Conservation (phyloP, 805 yeast genomes). For the Wickerhamomyces xylosicus region DNA sequence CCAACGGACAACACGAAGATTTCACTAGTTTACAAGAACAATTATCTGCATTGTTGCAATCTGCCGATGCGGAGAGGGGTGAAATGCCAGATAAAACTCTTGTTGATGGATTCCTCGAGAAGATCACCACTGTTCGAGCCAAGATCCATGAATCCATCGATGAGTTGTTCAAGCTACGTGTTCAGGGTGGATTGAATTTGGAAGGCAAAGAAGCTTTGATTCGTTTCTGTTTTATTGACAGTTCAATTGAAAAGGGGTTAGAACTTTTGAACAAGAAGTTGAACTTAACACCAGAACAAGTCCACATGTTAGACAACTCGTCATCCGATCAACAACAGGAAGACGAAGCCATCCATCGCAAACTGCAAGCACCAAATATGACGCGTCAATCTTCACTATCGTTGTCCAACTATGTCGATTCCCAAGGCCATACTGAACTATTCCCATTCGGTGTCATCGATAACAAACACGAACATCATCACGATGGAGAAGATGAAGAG, state of each 20-base stretch:
- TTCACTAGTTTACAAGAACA: conserved; percentile 50
- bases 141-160: conserved; percentile 38
- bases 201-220: conserved; percentile 77
- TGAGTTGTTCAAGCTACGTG: conserved; percentile 49
- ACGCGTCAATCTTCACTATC: conserved; percentile 11
- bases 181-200: conserved; percentile 41
- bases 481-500: conserved; percentile 21
- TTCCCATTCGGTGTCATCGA: conserved; percentile 27
- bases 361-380: conserved; percentile 4
- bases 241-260: conserved; percentile 51
- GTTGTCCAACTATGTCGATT: conserved; percentile 17
- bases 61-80: conserved; percentile 16
- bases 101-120: conserved; percentile 24
- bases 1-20: conserved; percentile 21
- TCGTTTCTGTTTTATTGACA: conserved; percentile 60
- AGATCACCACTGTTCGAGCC: conserved; percentile 26
- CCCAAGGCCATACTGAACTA: conserved; percentile 23
- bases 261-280: conserved; percentile 21
- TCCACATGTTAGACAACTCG: conserved; percentile 1
- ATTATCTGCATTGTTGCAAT: conserved; percentile 29
- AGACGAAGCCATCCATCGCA: neutral
- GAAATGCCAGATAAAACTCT: conserved; percentile 17
- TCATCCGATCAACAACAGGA: neutral
- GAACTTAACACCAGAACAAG: conserved; percentile 5
- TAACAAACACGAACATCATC: conserved; percentile 18